Base-by-base conservation (phyloP, 768 basidiomycete species). In the Mycena crocata region DNA sequence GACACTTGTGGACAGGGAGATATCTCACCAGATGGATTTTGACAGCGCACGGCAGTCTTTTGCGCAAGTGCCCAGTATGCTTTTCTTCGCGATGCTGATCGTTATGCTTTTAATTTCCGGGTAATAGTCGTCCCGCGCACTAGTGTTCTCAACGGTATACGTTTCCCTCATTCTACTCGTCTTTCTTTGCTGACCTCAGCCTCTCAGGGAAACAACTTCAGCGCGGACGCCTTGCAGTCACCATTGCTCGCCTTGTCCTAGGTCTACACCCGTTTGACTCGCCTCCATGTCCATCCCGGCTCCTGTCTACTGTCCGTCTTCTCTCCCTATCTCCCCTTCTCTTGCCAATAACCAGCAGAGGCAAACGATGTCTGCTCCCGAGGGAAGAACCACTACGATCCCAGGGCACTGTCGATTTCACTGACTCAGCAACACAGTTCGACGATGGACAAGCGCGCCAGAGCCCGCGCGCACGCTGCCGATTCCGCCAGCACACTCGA, bases 351-450 rank as follows among this genome's bases (percentile, higher is more conserved):
- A 19, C 9, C 28, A 40, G 39, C 62, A 88, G 87, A 89, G 68
- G 87, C 87, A 5, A 86, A 89, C 69, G 87, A 85, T 24, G 84
- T 89, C 23, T 94, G 93, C 73, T 83, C 90, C 1, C 86, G 93
- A 4, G 90, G 92, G 0, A 93, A 91, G 78, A 92, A 93, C 71
- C 93, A 94, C 70, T 94, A 91, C 70, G 87, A 90, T 62, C 92
- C 93, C 1, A 79, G 83, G 23, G 81, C 80, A 21, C 78, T 8
- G 68, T 92, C 0, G 86, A 90, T 68, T 83, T 90, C 65, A 86
- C 88, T 0, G 91, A 91, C 15, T 82, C 86, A 0, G 85, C 81
- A 21, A 88, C 87, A 1, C 81, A 85, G 31, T 62, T 78, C 39
- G 84, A 84, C 66, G 78, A 82, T 0, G 76, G 75, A 1, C 78